Base-by-base conservation (phyloP, 768 basidiomycete genomes). In the Ramaria rubella region DNA sequence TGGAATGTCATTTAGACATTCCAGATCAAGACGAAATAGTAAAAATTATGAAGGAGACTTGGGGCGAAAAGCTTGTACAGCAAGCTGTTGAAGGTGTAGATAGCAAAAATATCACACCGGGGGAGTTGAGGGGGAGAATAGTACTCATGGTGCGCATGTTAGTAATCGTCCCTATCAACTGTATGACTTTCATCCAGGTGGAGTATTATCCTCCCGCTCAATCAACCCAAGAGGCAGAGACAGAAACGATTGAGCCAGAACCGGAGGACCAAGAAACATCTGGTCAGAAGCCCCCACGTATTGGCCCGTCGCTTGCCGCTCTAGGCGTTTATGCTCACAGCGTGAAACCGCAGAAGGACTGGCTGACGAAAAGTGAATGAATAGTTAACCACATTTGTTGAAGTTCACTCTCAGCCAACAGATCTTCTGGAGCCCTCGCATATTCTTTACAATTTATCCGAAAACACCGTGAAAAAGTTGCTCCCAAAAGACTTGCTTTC, bases 251-350 rank as follows among this genome's bases (percentile, higher is more conserved):
- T 8, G 26, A 50, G 11, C 14, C 5, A 50, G 49, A 50, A 4
- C 9, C 49, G 1, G 24, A 27, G n/a, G 27, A 50, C 30, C 4
- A 4, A 50, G 30, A 14, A 21, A 21, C 3, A 2, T 21, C 2
- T 46, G 14, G 14, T 4, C 49, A 30, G 26, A n/a, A 50, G 14
- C 55, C 56, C 30, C 27, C 61, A 17, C 70, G 67, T 60, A 82
- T 85, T 30, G 74, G 77, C 5, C 75, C 77, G 3, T 72, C 74
- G 38, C 75, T 85, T 5, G 80, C 81, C 5, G 72, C 70, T 3
- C 72, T 82, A 6, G 82, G 83, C 2, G 77, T 78, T 63, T 84
- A 85, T 55, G 77, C 80, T 3, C 77, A 81, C 30, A 83, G 81
- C 65, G 73, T 83, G 75, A 85, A 86, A 60, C 82, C 82, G 9